A percentile compares a stretch with the other conserved stretches of the same genome.
These are phyloP conservation scores for Naumovozyma dairenensis DNA, from an alignment of 805 yeast species.

Conservation along the genomic window DNA sequence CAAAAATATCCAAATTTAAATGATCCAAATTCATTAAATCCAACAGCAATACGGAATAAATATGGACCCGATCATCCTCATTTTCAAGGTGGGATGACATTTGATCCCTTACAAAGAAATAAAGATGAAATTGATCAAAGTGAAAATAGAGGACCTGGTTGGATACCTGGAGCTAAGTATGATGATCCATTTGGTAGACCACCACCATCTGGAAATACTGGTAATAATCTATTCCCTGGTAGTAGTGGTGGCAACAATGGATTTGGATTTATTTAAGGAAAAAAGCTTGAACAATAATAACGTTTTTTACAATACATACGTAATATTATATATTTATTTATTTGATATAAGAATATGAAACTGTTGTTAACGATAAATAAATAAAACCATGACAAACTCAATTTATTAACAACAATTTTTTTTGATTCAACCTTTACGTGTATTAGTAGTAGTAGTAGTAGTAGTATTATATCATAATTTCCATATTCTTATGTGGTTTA, in stretches of 20 bases:
- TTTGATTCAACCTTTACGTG: too few relatives aligned
- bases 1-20: slow-evolving; percentile 17
- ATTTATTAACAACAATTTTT: too few relatives aligned
- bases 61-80: slow-evolving; percentile 2
- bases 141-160: slow-evolving; percentile 18
- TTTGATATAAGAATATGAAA: not conserved
- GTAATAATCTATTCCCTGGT: too few relatives aligned
- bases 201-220: slow-evolving; percentile 3
- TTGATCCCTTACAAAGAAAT: slow-evolving; percentile 22
- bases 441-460: too few relatives aligned
- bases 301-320: too few relatives aligned
- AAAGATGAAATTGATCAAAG: slow-evolving; percentile 5
- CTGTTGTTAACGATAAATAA: too few relatives aligned
- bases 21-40: slow-evolving; percentile 9
- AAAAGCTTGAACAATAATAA: too few relatives aligned
- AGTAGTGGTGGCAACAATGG: slow-evolving; percentile 5
- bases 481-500: too few relatives aligned
- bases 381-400: too few relatives aligned
- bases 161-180: slow-evolving; percentile 27
- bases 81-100: slow-evolving; percentile 26
- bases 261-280: not conserved
- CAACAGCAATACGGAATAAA: slow-evolving; percentile 5
- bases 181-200: slow-evolving; percentile 28
- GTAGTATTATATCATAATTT: too few relatives aligned
- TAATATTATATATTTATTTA: too few relatives aligned